Evolutionary conservation across 2,329 filamentous ascomycete species (phyloP).

Genomic region (Trichothecium sympodiale): DNA sequence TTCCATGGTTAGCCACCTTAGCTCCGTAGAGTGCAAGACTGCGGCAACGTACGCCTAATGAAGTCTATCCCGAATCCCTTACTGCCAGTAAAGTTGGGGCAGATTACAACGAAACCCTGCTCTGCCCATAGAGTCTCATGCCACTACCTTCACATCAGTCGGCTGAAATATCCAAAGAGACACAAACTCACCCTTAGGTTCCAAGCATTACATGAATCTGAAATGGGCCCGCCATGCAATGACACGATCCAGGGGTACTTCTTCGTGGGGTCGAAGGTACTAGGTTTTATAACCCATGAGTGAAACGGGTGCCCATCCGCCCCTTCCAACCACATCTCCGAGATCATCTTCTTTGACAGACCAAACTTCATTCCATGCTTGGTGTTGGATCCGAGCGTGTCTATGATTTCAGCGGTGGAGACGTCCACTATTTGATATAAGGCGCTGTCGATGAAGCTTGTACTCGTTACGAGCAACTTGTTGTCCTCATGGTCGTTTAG

Average conservation of each 20-base stretch:
- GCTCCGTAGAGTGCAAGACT: constrained; percentile 7
- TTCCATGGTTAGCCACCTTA: constrained; percentile 3
- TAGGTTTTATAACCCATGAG: constrained; percentile 26
- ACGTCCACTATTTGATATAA: constrained; percentile 24
- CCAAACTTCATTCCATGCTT: constrained; percentile 19
- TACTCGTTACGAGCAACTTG: constrained; percentile 23
- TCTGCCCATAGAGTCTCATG: constrained; percentile 47
- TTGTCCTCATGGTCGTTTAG: constrained; percentile 14
- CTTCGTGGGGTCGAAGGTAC: constrained; percentile 21
- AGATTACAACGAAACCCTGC: constrained; percentile 49
- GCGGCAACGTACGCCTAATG: constrained; percentile 13
- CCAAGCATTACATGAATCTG: constrained; percentile 42
- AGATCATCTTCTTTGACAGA: constrained; percentile 23
- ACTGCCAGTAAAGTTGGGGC: constrained; percentile 48
- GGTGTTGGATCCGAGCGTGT: constrained; percentile 18
- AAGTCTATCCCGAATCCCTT: constrained; percentile 40
- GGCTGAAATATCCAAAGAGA: background rate
- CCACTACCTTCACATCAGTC: constrained; percentile 21
- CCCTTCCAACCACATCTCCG: constrained; percentile 29
- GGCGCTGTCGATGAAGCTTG: constrained; percentile 25
- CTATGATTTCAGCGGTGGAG: constrained; percentile 8
- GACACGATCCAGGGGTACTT: constrained; percentile 26
- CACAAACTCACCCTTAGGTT: constrained; percentile 23
- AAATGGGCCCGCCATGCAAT: constrained; percentile 29
- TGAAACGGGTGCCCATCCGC: constrained; percentile 23